Evolutionary conservation across 176 grass and related monocot species (phyloP).

Genomic region (Carex cristatella): DNA sequence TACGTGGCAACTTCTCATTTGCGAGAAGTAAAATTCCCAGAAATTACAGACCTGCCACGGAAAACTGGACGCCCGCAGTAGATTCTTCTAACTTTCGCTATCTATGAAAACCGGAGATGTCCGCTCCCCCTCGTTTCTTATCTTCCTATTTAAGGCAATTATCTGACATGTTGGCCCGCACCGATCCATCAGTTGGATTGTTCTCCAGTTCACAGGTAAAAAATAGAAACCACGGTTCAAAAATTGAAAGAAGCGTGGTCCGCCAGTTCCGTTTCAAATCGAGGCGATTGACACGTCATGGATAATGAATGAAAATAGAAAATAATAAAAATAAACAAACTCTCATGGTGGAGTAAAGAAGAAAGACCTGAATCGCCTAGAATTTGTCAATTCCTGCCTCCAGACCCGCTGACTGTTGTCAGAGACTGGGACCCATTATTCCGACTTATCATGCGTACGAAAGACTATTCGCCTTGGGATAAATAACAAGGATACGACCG

Average conservation of each 20-base stretch:
- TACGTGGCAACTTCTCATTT: constrained; percentile 1
- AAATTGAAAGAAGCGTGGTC: not conserved
- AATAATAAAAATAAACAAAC: not conserved
- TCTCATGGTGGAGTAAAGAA: not conserved
- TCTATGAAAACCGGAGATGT: not conserved
- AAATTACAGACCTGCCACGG: not conserved
- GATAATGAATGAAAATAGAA: constrained; percentile 8
- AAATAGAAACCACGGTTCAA: not conserved
- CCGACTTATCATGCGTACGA: not conserved
- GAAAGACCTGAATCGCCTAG: constrained; percentile 6
- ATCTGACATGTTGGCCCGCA: not conserved
- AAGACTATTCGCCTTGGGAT: constrained; percentile 1
- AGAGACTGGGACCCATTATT: not conserved
- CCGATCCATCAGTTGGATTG: not conserved
- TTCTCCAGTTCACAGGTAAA: not conserved
- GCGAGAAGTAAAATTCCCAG: not conserved
- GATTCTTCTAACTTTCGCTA: not conserved
- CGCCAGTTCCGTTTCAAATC: not conserved
- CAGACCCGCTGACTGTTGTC: constrained; percentile 15
- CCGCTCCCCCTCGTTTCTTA: not conserved
- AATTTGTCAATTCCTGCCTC: constrained; percentile 26
- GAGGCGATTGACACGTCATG: not conserved
- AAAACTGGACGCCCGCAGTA: not conserved
- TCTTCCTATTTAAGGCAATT: not conserved
- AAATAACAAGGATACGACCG: not conserved